phyloP scores from a whole-genome alignment of 202 grass and related monocot genomes.

The Bolboschoenoplectus hybrid region DNA sequence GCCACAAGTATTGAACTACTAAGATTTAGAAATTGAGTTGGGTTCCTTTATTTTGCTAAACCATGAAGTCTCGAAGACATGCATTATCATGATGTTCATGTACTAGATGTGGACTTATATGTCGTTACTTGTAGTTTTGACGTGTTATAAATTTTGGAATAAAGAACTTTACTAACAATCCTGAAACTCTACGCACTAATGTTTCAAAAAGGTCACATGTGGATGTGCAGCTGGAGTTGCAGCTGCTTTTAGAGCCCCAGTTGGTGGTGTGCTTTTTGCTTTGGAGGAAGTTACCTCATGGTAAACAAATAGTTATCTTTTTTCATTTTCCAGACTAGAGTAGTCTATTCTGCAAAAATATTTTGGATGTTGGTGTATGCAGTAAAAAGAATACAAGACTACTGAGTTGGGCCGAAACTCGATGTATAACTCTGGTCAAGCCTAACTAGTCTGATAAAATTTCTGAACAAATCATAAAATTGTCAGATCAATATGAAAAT shows the following conservation, averaged over 20 bases:
- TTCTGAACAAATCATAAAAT: background rate
- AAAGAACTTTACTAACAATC: conserved; percentile 25
- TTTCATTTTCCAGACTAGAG: background rate
- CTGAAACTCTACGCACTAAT: conserved; percentile 58
- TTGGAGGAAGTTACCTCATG: conserved; percentile 98
- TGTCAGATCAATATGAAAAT: background rate
- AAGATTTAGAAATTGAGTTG: background rate
- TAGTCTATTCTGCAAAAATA: background rate
- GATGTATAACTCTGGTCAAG: conserved; percentile 23
- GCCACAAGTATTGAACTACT: background rate
- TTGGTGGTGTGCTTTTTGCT: conserved; percentile 96
- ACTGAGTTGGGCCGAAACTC: conserved; percentile 13
- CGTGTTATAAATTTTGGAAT: background rate
- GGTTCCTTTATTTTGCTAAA: conserved; percentile 6
- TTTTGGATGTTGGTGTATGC: background rate
- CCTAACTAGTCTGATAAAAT: background rate
- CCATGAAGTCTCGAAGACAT: background rate
- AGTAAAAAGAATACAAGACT: conserved; percentile 25
- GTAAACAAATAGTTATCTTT: conserved; percentile 47
- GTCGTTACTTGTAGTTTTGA: background rate
- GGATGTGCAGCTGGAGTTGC: conserved; percentile 99
- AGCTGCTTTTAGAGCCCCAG: conserved; percentile 97
- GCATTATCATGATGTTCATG: background rate
- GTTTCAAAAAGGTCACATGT: conserved; percentile 98
- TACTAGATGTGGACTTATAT: background rate